These are phyloP conservation scores for Phytophthora sp. DNA, from an alignment of 352 stramenopile species.

Conservation along the genomic window DNA sequence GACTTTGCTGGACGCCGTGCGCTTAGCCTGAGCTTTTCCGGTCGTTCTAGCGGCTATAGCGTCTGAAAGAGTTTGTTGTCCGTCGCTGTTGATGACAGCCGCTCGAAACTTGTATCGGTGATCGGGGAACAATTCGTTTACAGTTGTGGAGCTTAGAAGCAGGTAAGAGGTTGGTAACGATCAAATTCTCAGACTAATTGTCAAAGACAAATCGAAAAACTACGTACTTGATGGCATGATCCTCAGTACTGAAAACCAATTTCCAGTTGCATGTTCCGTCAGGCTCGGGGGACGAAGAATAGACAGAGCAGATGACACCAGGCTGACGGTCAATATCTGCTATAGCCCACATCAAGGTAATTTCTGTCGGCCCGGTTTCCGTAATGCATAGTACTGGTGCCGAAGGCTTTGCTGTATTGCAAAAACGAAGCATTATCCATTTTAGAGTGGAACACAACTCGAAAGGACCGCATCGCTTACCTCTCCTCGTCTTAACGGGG, in stretches of 20 bases:
- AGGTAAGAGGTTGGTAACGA: neutral
- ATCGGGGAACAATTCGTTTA: constrained; percentile 19
- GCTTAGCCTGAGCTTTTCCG: constrained; percentile 3
- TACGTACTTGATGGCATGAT: constrained; percentile 23
- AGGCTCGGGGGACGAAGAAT: constrained; percentile 22
- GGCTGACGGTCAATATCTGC: constrained; percentile 12
- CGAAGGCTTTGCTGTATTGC: constrained; percentile 19
- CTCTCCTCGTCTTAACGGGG: constrained; percentile 33
- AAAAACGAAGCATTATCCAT: neutral
- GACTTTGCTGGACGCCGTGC: constrained; percentile 9
- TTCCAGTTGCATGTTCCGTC: constrained; percentile 29
- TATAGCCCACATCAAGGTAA: constrained; percentile 27
- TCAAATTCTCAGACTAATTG: neutral
- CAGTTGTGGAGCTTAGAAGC: constrained; percentile 11
- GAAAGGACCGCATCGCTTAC: constrained; percentile 16
- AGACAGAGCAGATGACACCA: constrained; percentile 22
- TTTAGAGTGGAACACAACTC: neutral
- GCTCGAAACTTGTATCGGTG: constrained; percentile 31
- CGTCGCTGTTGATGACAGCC: constrained; percentile 12
- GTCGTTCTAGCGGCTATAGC: constrained; percentile 16
- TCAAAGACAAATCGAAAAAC: neutral
- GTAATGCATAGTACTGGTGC: constrained; percentile 14
- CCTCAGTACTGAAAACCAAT: constrained; percentile 17
- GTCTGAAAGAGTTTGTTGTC: constrained; percentile 19
- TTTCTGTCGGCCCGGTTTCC: constrained; percentile 3